Evolutionary conservation across 2,329 filamentous ascomycete species (phyloP).

Genomic region (Alternaria sp.): DNA sequence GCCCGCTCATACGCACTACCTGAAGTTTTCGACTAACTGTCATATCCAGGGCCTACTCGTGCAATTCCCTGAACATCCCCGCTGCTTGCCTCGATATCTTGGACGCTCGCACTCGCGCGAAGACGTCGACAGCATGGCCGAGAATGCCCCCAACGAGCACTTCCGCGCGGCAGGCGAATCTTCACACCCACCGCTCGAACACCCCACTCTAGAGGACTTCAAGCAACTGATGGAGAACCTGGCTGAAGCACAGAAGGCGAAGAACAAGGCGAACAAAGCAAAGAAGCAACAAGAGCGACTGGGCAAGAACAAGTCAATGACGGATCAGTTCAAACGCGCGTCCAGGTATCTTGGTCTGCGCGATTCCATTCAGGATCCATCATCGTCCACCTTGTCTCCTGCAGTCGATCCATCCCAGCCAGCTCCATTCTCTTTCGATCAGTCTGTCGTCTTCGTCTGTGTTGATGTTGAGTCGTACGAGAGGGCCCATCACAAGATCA

Average conservation of each 20-base stretch:
- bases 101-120: slow-evolving; percentile 60
- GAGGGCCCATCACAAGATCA: slow-evolving; percentile 67
- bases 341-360: slow-evolving; percentile 76
- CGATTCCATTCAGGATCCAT: slow-evolving; percentile 23
- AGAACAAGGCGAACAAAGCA: slow-evolving; percentile 55
- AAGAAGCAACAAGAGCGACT: slow-evolving; percentile 59
- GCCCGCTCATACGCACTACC: not conserved
- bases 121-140: slow-evolving; percentile 50
- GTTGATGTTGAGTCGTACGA: slow-evolving; percentile 88
- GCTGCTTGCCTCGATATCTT: slow-evolving; percentile 71
- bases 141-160: slow-evolving; percentile 20
- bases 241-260: slow-evolving; percentile 58
- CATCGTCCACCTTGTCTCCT: slow-evolving; percentile 1
- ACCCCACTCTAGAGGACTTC: slow-evolving; percentile 56
- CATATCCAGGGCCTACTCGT: slow-evolving; percentile 64
- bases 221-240: slow-evolving; percentile 61
- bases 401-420: slow-evolving; percentile 25
- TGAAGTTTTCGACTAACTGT: too few relatives aligned
- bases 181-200: slow-evolving; percentile 34
- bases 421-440: slow-evolving; percentile 49
- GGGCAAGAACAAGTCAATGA: slow-evolving; percentile 59
- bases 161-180: slow-evolving; percentile 27
- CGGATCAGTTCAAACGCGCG: slow-evolving; percentile 65
- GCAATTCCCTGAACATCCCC: slow-evolving; percentile 65
- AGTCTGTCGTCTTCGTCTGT: slow-evolving; percentile 70